Evolutionary conservation across 1,139 yeast genomes (phyloP), one percentile per base, ranked within the genome.

Genomic region (Pichia sp.): DNA sequence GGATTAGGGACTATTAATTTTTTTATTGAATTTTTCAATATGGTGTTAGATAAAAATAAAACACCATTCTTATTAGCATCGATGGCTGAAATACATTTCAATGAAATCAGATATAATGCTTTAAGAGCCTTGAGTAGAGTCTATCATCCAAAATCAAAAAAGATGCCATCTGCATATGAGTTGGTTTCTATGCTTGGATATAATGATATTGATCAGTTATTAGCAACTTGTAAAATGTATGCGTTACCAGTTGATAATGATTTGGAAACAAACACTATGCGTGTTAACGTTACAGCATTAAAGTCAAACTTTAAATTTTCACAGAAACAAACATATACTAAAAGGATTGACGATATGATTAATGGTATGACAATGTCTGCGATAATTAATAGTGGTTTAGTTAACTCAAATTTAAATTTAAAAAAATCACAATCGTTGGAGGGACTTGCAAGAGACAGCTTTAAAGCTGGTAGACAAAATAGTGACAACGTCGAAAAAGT

Each of bases 61-160:
- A 81, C 89, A 0, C 95, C 96, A 1, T 79, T 84, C 53, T 70
- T 91, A 41, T 69, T 88, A 67, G 76, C 89, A 0, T 90, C 95
- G 57, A 70, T 93, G 44, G 68, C 89, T 33, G 97, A 93, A 64
- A 81, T 85, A 6, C 91, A 87, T 59, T 81, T 89, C 63, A 87
- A 87, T 61, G 93, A 86, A 55, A 75, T 91, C 8, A 71, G 99
- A 45, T 81, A 87, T 61, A 81, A 83, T 62, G 91, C 95, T 0
- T 66, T 91, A 53, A 82, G 79, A 60, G 74, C 90, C 0, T 75
- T 93, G 74, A 73, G 87, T 4, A 72, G 81, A 53, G 74, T 91
- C 2, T 78, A 82, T 55, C 96, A 90, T 61, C 75, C 84, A 1
- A 83, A 82, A 53, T 83, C 89, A 1, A 86, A 80, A 62, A 85